Evolutionary conservation across 2,329 filamentous ascomycete genomes (phyloP).

Genomic region (Penicillium sp.): DNA sequence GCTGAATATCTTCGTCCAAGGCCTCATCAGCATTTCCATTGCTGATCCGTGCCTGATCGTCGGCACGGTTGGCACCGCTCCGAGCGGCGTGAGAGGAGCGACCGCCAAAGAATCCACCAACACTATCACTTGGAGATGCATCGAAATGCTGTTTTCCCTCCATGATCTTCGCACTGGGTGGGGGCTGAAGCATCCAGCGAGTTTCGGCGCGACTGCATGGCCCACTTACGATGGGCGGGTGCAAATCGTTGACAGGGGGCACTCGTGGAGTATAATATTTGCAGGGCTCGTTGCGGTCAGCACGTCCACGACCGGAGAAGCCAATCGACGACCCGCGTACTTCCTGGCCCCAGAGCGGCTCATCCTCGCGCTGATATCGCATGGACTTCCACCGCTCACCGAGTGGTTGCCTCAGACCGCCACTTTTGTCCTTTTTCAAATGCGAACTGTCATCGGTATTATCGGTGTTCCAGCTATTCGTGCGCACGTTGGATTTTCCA

Average conservation of each 20-base stretch:
- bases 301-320: conserved; percentile 39
- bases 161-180: conserved; percentile 86
- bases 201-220: conserved; percentile 65
- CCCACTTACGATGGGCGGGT: conserved; percentile 76
- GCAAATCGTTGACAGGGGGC: conserved; percentile 77
- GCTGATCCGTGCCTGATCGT: conserved; percentile 1
- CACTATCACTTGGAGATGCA: conserved; percentile 20
- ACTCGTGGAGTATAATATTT: conserved; percentile 59
- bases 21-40: conserved; percentile 7
- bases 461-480: conserved; percentile 55
- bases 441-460: conserved; percentile 42
- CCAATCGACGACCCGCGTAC: conserved; percentile 52
- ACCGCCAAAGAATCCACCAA: conserved; percentile 8
- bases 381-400: conserved; percentile 68
- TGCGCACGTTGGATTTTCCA: conserved; percentile 49
- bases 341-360: conserved; percentile 73
- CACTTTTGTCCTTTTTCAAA: conserved; percentile 46
- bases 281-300: conserved; percentile 36
- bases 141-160: conserved; percentile 62
- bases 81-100: conserved; percentile 9
- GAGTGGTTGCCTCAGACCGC: conserved; percentile 29
- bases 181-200: conserved; percentile 88
- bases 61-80: not conserved
- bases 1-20: conserved; percentile 8
- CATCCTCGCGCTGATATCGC: conserved; percentile 80